Percentiles rank a stretch among this genome's conserved stretches.
These are phyloP conservation scores for Lactarius akahatsu DNA, from an alignment of 768 basidiomycete genomes.

Conservation along the genomic window DNA sequence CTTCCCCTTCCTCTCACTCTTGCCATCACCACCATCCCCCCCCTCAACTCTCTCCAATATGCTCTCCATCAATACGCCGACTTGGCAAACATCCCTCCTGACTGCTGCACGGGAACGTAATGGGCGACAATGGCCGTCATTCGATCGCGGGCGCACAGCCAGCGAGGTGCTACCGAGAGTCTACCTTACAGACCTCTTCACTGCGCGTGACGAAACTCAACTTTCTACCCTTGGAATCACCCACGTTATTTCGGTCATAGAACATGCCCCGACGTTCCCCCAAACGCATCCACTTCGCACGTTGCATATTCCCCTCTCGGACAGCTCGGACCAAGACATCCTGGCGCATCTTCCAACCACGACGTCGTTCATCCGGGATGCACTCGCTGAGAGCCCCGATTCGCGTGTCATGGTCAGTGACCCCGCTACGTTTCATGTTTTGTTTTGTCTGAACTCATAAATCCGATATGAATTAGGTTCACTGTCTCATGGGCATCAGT, in stretches of 20 bases:
- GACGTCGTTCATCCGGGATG: slow-evolving; percentile 51
- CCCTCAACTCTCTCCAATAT: background rate
- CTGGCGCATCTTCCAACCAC: slow-evolving; percentile 46
- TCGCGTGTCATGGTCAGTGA: slow-evolving; percentile 51
- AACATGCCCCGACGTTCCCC: slow-evolving; percentile 42
- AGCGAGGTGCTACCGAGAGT: slow-evolving; percentile 46
- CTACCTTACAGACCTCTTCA: slow-evolving; percentile 62
- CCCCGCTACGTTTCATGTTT: too few species aligned
- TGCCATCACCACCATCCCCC: slow-evolving; percentile 2
- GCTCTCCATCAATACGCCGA: slow-evolving; percentile 19
- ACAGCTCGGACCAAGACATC: slow-evolving; percentile 44
- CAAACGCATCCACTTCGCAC: slow-evolving; percentile 37
- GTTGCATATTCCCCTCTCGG: slow-evolving; percentile 54
- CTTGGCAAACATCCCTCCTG: slow-evolving; percentile 22
- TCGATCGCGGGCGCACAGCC: slow-evolving; percentile 11
- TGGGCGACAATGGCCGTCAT: background rate
- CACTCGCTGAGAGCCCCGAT: slow-evolving; percentile 43
- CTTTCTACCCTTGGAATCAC: slow-evolving; percentile 66
- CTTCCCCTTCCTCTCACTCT: background rate
- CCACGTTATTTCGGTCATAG: slow-evolving; percentile 67
- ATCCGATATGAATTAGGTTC: slow-evolving; percentile 48
- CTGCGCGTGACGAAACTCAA: slow-evolving; percentile 48
- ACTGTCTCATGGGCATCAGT: slow-evolving; percentile 75
- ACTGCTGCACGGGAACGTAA: slow-evolving; percentile 13
- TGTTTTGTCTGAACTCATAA: background rate